Evolutionary conservation across 2,329 filamentous ascomycete species (phyloP).

Genomic region (Coleophoma eucalyptorum): DNA sequence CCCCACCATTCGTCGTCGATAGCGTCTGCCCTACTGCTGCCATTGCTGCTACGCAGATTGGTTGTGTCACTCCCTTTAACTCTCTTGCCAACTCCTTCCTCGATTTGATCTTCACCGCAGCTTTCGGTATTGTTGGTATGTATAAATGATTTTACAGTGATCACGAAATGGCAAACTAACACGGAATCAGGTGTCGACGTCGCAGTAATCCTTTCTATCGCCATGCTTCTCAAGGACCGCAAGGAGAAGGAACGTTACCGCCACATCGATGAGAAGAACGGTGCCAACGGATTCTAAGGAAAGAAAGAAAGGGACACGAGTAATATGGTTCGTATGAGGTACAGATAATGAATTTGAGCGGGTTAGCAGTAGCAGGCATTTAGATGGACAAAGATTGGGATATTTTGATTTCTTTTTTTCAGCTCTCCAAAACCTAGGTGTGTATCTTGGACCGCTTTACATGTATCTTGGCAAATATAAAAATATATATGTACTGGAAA

Average conservation of each 20-base stretch:
- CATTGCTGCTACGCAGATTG: conserved; percentile 64
- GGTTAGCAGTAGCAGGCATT: too few relatives aligned
- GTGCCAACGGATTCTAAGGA: conserved; percentile 45
- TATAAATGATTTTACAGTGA: conserved; percentile 8
- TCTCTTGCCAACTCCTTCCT: conserved; percentile 68
- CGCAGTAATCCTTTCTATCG: conserved; percentile 64
- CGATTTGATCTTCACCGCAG: conserved; percentile 72
- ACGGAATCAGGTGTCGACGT: conserved; percentile 53
- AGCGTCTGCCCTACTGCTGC: conserved; percentile 64
- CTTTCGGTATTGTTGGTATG: conserved; percentile 73
- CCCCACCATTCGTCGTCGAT: conserved; percentile 69
- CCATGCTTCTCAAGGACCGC: conserved; percentile 76
- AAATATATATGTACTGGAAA: too few relatives aligned
- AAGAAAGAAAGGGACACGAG: neutral
- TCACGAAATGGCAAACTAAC: neutral
- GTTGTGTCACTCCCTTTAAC: conserved; percentile 66
- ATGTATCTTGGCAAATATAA: too few relatives aligned
- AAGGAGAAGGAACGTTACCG: conserved; percentile 76
- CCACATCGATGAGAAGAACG: conserved; percentile 77
- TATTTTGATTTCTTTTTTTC: too few relatives aligned
- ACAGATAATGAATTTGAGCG: too few relatives aligned
- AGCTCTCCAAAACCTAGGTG: too few relatives aligned
- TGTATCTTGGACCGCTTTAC: too few relatives aligned
- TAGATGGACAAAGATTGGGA: too few relatives aligned
- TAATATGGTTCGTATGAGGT: too few relatives aligned